Evolutionary conservation across 2,329 filamentous ascomycete genomes (phyloP).

Genomic region (Gyromitra esculenta): DNA sequence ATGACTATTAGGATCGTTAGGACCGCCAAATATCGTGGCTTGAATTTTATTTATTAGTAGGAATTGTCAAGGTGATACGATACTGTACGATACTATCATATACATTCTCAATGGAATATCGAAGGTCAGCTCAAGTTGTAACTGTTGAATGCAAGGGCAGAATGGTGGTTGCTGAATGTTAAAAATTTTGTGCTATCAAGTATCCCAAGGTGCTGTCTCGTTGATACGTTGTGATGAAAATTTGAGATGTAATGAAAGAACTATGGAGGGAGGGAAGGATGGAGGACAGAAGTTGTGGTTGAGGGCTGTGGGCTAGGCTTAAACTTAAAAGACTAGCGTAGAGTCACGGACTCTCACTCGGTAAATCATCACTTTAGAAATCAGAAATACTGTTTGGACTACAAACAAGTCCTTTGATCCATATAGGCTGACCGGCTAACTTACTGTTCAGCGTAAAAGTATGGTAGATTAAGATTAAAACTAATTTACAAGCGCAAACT

Average conservation of each 20-base stretch:
- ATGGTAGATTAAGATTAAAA: not conserved
- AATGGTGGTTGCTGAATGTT: no score
- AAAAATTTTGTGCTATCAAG: not conserved
- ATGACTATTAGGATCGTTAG: no score
- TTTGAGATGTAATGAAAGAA: not conserved
- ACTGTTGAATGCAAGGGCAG: no score
- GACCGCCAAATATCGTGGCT: no score
- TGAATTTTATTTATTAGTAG: no score
- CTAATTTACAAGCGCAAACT: not conserved
- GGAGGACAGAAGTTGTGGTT: not conserved
- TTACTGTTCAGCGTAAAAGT: no score
- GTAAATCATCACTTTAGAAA: not conserved
- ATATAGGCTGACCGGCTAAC: no score
- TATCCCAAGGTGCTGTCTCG: not conserved
- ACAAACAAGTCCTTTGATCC: no score
- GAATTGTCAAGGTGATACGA: no score
- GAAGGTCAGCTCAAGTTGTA: no score
- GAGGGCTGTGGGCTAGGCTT: not conserved
- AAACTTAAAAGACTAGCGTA: not conserved
- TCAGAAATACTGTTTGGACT: not conserved
- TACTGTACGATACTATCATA: no score
- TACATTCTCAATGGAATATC: no score
- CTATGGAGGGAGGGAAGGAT: not conserved
- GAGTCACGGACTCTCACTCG: not conserved
- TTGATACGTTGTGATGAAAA: not conserved